A percentile compares a stretch with the other conserved stretches of the same genome.
Evolutionary conservation across 345 rosid species (phyloP).

Genomic region (Fremontodendron californicum): DNA sequence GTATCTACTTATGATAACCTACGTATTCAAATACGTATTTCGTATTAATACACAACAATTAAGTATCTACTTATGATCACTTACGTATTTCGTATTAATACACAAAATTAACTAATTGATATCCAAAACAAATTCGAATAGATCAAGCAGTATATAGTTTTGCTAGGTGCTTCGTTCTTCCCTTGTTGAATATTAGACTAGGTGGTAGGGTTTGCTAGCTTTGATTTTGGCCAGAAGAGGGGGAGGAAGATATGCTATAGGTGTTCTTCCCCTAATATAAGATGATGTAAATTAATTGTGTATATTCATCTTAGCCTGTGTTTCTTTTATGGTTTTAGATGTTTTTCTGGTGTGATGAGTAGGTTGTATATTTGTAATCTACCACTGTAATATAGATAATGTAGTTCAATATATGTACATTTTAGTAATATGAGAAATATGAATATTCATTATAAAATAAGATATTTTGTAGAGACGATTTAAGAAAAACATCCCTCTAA

Average conservation of each 20-base stretch:
- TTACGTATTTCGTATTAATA: too few species aligned
- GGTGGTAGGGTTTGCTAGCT: not conserved
- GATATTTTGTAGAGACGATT: too few species aligned
- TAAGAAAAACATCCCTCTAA: too few species aligned
- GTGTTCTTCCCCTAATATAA: not conserved
- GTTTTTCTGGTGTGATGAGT: not conserved
- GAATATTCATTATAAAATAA: too few species aligned
- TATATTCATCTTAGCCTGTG: not conserved
- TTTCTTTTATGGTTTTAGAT: not conserved
- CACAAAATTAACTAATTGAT: too few species aligned
- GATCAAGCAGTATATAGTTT: not conserved
- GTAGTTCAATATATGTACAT: too few species aligned
- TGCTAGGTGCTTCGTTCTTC: not conserved
- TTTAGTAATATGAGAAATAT: not conserved
- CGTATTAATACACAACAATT: too few species aligned
- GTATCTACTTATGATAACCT: too few species aligned
- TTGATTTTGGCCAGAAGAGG: not conserved
- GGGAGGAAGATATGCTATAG: not conserved
- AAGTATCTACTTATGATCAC: too few species aligned
- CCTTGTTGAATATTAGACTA: not conserved
- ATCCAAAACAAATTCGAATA: not conserved
- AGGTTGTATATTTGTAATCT: not conserved
- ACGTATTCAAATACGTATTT: too few species aligned
- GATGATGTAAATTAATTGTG: not conserved
- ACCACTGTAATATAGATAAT: not conserved